Percentiles rank a stretch among this genome's conserved stretches.
phyloP scores from a whole-genome alignment of 345 rosid species.

The Syzygium aqueum region DNA sequence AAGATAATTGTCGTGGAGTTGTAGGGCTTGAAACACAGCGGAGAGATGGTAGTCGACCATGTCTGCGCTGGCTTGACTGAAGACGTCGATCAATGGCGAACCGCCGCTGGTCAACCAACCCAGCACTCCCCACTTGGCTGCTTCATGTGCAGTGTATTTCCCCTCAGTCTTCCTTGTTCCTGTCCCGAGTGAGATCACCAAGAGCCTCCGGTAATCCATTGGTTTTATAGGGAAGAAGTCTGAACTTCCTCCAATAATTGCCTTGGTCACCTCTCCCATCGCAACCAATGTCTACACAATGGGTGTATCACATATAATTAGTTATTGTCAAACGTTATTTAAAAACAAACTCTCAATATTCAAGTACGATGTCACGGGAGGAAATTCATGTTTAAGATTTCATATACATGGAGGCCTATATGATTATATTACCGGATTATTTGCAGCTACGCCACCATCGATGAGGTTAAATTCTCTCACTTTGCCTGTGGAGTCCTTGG shows the following conservation, averaged over 20 bases:
- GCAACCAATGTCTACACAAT: conserved; percentile 18
- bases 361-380: neutral
- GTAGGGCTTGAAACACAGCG: conserved; percentile 37
- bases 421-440: conserved; percentile 18
- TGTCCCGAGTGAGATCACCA: conserved; percentile 61
- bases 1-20: conserved; percentile 31
- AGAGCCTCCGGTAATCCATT: conserved; percentile 35
- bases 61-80: conserved; percentile 52
- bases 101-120: conserved; percentile 49
- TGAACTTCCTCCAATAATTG: conserved; percentile 16
- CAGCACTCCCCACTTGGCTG: conserved; percentile 54
- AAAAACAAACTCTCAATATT: neutral
- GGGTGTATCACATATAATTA: neutral
- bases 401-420: neutral
- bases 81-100: conserved; percentile 48
- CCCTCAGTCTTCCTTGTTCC: conserved; percentile 25
- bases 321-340: neutral
- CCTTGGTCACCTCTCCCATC: conserved; percentile 30
- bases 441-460: conserved; percentile 49
- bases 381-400: neutral
- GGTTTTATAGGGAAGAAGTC: conserved; percentile 37
- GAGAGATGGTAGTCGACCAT: conserved; percentile 57
- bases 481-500: conserved; percentile 8
- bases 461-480: conserved; percentile 28
- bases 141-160: conserved; percentile 29